Evolutionary conservation across 192 early-diverging fungal genomes (phyloP).

Genomic region (Coemansia sp.): DNA sequence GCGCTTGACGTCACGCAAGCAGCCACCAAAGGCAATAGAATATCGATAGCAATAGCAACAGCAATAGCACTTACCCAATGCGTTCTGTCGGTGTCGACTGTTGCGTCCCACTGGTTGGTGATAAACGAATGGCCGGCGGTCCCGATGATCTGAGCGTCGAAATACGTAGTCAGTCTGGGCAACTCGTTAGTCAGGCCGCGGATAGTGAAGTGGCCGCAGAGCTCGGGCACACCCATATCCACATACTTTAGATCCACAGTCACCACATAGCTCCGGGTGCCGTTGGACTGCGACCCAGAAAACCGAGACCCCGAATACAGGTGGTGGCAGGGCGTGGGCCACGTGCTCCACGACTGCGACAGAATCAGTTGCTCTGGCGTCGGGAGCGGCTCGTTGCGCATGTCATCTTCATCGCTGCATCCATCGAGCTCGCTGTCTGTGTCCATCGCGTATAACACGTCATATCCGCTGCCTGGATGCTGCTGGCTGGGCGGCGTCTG

Average conservation of each 20-base stretch:
- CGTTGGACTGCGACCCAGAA: conserved; percentile 50
- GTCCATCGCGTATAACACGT: not conserved
- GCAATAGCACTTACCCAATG: conserved; percentile 59
- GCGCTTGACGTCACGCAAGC: not conserved
- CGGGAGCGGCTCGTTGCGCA: conserved; percentile 38
- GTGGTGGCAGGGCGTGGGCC: conserved; percentile 55
- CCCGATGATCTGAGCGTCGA: conserved; percentile 78
- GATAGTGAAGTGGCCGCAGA: conserved; percentile 76
- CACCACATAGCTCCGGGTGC: conserved; percentile 46
- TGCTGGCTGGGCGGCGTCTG: not conserved
- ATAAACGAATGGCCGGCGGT: conserved; percentile 60
- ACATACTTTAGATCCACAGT: conserved; percentile 55
- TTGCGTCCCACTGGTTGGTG: conserved; percentile 77
- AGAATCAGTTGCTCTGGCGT: conserved; percentile 51
- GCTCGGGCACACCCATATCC: conserved; percentile 64
- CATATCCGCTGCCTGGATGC: not conserved
- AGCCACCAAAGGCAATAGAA: not conserved
- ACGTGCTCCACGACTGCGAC: conserved; percentile 54
- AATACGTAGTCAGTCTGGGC: conserved; percentile 73
- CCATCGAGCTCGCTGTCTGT: not conserved
- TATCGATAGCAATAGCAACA: not conserved
- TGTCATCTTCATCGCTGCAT: conserved; percentile 16
- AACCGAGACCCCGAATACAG: conserved; percentile 55
- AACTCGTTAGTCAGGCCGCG: conserved; percentile 70
- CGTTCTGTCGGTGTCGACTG: conserved; percentile 64